Percentiles rank a stretch among this genome's conserved stretches.
These are phyloP conservation scores for Suillus discolor DNA, from an alignment of 768 basidiomycete genomes.

Conservation along the genomic window DNA sequence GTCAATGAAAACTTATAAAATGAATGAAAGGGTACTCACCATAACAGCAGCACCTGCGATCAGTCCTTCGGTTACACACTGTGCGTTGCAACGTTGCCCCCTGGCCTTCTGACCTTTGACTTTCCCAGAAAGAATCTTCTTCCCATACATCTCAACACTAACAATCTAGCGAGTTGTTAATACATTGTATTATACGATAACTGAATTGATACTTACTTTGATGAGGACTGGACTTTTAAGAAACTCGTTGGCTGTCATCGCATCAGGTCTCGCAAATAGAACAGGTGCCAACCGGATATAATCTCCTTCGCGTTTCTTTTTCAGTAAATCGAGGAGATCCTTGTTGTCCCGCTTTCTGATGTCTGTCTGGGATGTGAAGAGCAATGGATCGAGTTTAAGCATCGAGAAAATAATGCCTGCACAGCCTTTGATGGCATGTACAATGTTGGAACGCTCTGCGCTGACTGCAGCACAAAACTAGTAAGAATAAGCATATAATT, in stretches of 20 bases:
- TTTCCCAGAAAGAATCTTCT: not conserved
- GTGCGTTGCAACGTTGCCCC: not conserved
- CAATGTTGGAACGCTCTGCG: not conserved
- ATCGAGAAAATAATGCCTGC: not conserved
- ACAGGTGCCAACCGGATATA: not conserved
- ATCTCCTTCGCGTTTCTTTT: not conserved
- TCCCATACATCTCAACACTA: not conserved
- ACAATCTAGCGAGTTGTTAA: not conserved
- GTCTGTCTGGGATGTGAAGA: not conserved
- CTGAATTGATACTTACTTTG: too few relatives aligned
- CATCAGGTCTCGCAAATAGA: not conserved
- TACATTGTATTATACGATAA: too few relatives aligned
- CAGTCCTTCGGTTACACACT: not conserved
- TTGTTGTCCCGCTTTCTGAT: not conserved
- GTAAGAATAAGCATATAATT: too few relatives aligned
- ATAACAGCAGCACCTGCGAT: not conserved
- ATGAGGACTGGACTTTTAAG: not conserved
- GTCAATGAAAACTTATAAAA: too few relatives aligned
- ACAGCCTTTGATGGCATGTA: constrained; percentile 1
- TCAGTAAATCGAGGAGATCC: not conserved
- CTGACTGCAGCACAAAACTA: not conserved
- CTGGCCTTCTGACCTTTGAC: not conserved
- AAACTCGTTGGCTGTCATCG: not conserved
- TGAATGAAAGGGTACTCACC: not conserved
- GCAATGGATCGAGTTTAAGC: not conserved